Conservation (phyloP, 164 flowering plant genomes). For the Sedum album region DNA sequence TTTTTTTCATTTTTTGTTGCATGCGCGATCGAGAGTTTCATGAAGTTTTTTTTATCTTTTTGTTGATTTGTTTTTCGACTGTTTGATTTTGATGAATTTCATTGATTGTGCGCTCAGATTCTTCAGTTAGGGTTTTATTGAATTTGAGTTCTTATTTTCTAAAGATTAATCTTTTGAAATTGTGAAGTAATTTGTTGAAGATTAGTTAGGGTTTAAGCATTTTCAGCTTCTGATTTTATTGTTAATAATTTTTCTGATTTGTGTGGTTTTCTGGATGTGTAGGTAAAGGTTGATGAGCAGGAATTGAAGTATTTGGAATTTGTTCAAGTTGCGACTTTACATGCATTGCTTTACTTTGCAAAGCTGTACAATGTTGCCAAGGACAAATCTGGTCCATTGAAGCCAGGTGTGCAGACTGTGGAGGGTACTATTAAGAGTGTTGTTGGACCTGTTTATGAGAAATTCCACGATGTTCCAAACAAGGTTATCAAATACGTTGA, state of each 20-base stretch:
- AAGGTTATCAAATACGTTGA: slow-evolving; percentile 35
- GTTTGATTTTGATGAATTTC: not conserved
- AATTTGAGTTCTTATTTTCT: not conserved
- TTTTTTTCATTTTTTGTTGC: too few relatives aligned
- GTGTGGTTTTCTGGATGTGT: not conserved
- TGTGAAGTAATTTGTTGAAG: not conserved
- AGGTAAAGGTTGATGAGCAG: not conserved
- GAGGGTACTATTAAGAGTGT: slow-evolving; percentile 33
- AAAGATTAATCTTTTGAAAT: not conserved
- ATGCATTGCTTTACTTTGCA: slow-evolving; percentile 17
- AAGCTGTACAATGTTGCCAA: slow-evolving; percentile 29
- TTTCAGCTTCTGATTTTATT: not conserved
- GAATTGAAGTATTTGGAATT: slow-evolving; percentile 30
- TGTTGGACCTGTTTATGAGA: slow-evolving; percentile 31
- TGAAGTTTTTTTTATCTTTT: not conserved
- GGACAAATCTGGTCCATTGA: slow-evolving; percentile 38
- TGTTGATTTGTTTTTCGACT: not conserved
- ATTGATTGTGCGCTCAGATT: not conserved
- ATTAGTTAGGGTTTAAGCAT: not conserved
- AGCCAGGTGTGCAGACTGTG: slow-evolving; percentile 38
- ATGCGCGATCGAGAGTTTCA: not conserved
- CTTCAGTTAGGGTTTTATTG: not conserved
- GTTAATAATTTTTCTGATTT: not conserved
- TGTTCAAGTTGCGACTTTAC: slow-evolving; percentile 28
- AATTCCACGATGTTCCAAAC: slow-evolving; percentile 28